Evolutionary conservation across 345 rosid genomes (phyloP), one percentile per base, ranked within the genome.

Genomic region (Heritiera fomes): DNA sequence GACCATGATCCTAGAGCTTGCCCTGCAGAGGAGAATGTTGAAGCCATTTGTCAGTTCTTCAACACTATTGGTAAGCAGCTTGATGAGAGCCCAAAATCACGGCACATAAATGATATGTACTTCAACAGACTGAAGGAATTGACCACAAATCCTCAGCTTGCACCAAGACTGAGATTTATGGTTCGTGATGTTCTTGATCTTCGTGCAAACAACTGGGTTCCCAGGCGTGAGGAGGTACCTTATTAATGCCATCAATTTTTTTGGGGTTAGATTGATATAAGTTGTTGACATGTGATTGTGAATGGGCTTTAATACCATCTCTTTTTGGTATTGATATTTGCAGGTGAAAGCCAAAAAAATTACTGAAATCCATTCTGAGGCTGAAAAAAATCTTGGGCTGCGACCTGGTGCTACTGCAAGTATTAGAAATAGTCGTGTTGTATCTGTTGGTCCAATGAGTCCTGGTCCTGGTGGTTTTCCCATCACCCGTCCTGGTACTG

Each of bases 341-440:
- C 83, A 95, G 99, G 87, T 95, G 73, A 95, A 87, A 85, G 99
- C 99, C 58, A 95, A 95, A 85, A 93, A 91, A 60, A 95, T 95
- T 66, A 91, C 88, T 18, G 99, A 95, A 84, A 95, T 95, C 79
- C 98, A 95, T 80, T 86, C 97, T 0, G 97, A 93, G 82, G 98
- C 98, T 41, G 97, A 95, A 79, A 93, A 85, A 77, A 92, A 86
- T 83, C 97, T 95, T 20, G 97, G 98, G 65, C 66, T 95, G 78
- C 94, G 97, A 56, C 99, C 98, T 0, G 99, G 99, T 88, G 92
- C 97, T 56, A 88, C 93, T 61, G 92, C 96, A n/a, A 86, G 88
- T 83, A 92, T 93, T 65, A 92, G 98, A 84, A 93, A 75, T 80
- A 87, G 82, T 20, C 88, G 91, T 41, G 86, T 83, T 84, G 81